Evolutionary conservation across 441 rosid genomes (phyloP), one percentile per base, ranked within the genome.

Genomic region (Raphanus hybrid): DNA sequence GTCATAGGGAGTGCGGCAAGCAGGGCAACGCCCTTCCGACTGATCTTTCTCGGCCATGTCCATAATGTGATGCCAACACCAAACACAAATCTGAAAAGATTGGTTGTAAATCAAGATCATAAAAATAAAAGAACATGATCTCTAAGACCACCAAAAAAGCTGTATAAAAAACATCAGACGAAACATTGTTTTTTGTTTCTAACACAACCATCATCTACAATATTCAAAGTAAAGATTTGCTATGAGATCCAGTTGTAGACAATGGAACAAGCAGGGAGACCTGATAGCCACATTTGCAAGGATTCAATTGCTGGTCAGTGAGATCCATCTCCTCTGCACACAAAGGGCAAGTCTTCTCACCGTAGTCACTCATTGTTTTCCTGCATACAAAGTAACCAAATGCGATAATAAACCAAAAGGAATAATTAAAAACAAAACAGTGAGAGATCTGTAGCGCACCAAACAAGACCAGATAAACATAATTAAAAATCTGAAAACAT

Each of bases 211-310:
- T 14, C 57, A 14, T 6, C 57, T 14, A 52, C 3, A n/a, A 2
- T 9, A 15, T 5, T 11, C 32, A 0, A 9, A 37, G 18, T 14
- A 73, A 4, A 35, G 8, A 23, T 23, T 23, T 23, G 26, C 26
- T 29, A 29, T 29, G 5, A 29, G 34, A 29, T 4, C 1, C 34
- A 29, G 55, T n/a, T 48, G 0, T 48, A 4, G 2, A 14, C 2
- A 48, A 48, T 48, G 55, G 2, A 23, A 23, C 8, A 48, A 12
- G 15, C 15, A 12, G 12, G 14, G 52, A 45, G 4, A 92, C 98
- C 92, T 94, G 94, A 5, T 94, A 94, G 52, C 96, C 98, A 83
- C 98, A 94, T 87, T 87, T 86, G 90, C 98, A 94, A 67, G 98
- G 98, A 86, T 89, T 94, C 81, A 94, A 82, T 65, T 94, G 96